Evolutionary conservation across 2,329 filamentous ascomycete species (phyloP).

Genomic region (Pestalotiopsis sp.): DNA sequence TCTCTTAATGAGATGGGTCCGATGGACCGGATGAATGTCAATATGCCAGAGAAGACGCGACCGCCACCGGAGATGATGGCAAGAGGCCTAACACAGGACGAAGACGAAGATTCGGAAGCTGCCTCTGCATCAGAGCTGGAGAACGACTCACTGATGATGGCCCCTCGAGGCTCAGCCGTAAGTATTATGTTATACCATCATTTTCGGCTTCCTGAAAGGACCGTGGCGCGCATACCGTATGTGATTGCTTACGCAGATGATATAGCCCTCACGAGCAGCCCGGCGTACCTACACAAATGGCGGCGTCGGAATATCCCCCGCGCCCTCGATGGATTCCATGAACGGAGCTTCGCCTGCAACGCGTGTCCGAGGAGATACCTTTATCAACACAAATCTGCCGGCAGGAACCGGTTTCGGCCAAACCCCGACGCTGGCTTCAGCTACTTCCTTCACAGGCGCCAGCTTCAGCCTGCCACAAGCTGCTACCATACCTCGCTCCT

Average conservation of each 20-base stretch:
- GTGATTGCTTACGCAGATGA: neutral
- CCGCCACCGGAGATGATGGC: constrained; percentile 91
- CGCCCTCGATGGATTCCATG: constrained; percentile 89
- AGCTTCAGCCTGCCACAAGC: constrained; percentile 58
- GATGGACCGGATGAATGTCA: constrained; percentile 83
- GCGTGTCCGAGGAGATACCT: constrained; percentile 57
- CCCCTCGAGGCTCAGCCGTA: constrained; percentile 69
- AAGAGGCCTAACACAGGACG: constrained; percentile 75
- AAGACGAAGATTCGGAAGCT: constrained; percentile 84
- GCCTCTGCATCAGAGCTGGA: constrained; percentile 86
- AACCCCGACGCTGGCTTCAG: constrained; percentile 55
- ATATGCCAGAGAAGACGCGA: constrained; percentile 84
- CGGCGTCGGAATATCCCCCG: constrained; percentile 68
- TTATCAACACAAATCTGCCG: constrained; percentile 50
- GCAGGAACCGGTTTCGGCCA: constrained; percentile 31
- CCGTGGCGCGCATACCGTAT: constrained; percentile 13
- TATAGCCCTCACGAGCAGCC: constrained; percentile 50
- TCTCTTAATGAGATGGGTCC: constrained; percentile 81
- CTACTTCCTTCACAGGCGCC: constrained; percentile 62
- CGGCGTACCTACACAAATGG: constrained; percentile 66
- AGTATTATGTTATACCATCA: constrained; percentile 30
- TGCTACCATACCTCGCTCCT: constrained; percentile 71
- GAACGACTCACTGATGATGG: constrained; percentile 70
- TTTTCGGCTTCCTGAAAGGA: neutral
- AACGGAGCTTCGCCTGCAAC: constrained; percentile 65